These are phyloP conservation scores for Aspergillus floridensis DNA, from an alignment of 2,329 filamentous ascomycete species.

Conservation along the genomic window DNA sequence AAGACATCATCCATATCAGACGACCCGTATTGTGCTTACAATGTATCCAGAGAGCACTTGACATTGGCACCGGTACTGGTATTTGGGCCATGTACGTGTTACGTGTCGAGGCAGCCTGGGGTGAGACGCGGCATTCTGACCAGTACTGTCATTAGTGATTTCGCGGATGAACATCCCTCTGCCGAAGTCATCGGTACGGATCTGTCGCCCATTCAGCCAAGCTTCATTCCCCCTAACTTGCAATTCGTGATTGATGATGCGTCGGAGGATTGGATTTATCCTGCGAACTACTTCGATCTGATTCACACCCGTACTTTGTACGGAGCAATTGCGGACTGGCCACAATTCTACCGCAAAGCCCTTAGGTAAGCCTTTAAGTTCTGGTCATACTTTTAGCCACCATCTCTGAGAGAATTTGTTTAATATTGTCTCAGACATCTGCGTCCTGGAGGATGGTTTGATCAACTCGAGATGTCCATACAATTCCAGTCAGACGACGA, in stretches of 20 bases:
- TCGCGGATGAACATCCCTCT: constrained; percentile 45
- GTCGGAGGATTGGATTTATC: constrained; percentile 55
- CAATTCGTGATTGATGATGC: constrained; percentile 67
- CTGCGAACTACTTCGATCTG: constrained; percentile 50
- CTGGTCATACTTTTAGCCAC: not conserved
- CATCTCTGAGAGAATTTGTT: not conserved
- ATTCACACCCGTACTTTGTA: constrained; percentile 46
- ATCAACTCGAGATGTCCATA: constrained; percentile 28
- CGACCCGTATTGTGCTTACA: not conserved
- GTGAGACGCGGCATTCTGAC: not conserved
- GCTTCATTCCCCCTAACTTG: constrained; percentile 63
- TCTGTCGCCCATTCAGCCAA: constrained; percentile 62
- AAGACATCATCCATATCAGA: not conserved
- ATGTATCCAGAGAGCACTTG: constrained; percentile 22
- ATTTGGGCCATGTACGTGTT: constrained; percentile 23
- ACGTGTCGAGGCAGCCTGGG: not conserved
- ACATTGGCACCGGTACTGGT: constrained; percentile 24
- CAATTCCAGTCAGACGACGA: constrained; percentile 24
- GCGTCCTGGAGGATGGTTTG: constrained; percentile 26
- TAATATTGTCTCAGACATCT: constrained; percentile 16
- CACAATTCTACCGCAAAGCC: constrained; percentile 21
- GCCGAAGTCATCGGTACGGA: constrained; percentile 61
- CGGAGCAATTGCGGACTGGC: constrained; percentile 23
- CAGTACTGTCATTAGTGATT: constrained; percentile 23
- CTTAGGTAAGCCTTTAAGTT: constrained; percentile 12